A percentile compares a stretch with the other conserved stretches of the same genome.
These are phyloP conservation scores for Cladochytrium replicatum DNA, from an alignment of 192 early-diverging fungal genomes.

Conservation along the genomic window DNA sequence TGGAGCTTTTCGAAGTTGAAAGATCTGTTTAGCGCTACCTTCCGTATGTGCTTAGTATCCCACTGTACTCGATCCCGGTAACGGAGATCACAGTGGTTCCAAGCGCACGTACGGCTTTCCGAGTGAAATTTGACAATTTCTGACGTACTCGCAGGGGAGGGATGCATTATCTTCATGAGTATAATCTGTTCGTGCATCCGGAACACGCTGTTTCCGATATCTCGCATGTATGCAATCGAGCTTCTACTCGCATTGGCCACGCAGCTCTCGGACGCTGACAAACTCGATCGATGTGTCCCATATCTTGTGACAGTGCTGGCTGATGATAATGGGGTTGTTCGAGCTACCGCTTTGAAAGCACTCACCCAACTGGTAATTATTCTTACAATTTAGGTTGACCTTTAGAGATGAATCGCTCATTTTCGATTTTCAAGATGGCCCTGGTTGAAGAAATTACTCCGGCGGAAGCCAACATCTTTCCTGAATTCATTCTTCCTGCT, in stretches of 20 bases:
- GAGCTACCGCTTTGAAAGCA: conserved; percentile 51
- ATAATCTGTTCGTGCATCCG: conserved; percentile 59
- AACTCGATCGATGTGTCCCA: conserved; percentile 68
- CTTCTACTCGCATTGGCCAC: conserved; percentile 57
- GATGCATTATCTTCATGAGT: conserved; percentile 54
- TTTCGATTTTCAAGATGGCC: conserved; percentile 37
- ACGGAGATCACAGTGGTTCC: too few species aligned
- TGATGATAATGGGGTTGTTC: conserved; percentile 54
- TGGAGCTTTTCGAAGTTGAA: too few species aligned
- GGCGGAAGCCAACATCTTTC: conserved; percentile 77
- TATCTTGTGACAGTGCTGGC: conserved; percentile 56
- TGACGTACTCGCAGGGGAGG: conserved; percentile 43
- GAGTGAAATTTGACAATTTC: too few species aligned
- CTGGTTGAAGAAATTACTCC: conserved; percentile 70
- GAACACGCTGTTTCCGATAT: conserved; percentile 59
- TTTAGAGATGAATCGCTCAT: too few species aligned
- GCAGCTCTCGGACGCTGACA: conserved; percentile 58
- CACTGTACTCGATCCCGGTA: too few species aligned
- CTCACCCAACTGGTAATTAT: conserved; percentile 57
- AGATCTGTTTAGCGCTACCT: too few species aligned
- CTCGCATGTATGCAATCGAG: conserved; percentile 63
- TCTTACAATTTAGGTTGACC: background rate
- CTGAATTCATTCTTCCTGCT: conserved; percentile 78
- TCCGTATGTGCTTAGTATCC: too few species aligned
- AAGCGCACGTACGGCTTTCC: too few species aligned